Evolutionary conservation across 2,329 filamentous ascomycete genomes (phyloP).

Genomic region (Botrytis cinerea): DNA sequence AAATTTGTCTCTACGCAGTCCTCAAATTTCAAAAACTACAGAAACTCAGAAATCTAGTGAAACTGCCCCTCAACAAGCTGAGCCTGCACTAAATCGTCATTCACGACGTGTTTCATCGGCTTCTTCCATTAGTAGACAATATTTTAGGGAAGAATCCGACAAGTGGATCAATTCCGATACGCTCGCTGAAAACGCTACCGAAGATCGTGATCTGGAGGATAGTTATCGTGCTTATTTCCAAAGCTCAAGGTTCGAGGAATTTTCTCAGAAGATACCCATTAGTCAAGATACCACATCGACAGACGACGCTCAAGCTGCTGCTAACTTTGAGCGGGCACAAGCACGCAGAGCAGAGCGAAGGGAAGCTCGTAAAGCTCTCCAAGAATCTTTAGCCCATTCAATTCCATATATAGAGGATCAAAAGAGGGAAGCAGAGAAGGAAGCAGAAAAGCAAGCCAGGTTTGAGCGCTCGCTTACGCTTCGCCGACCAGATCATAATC

Average conservation of each 20-base stretch:
- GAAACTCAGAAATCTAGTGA: neutral
- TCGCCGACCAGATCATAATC: neutral
- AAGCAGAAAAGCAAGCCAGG: neutral
- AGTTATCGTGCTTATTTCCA: neutral
- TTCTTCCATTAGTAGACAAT: neutral
- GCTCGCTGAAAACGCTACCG: neutral
- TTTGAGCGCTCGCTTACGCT: neutral
- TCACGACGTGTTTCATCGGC: neutral
- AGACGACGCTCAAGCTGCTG: neutral
- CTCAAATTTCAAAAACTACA: neutral
- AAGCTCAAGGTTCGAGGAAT: neutral
- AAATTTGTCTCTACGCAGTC: neutral
- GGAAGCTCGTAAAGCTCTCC: neutral
- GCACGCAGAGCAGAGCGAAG: neutral
- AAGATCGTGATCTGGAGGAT: neutral
- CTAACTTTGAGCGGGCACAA: neutral
- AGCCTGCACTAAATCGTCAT: neutral
- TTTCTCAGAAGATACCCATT: neutral
- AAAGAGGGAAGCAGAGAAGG: neutral
- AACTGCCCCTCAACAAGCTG: neutral
- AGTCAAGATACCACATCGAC: neutral
- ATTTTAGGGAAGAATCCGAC: neutral
- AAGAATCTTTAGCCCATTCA: neutral
- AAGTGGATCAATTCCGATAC: slow-evolving; percentile 20
- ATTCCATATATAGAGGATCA: neutral